Evolutionary conservation across 2,329 filamentous ascomycete species (phyloP), one percentile per base, ranked within the genome.

Genomic region (Apiospora hydei): DNA sequence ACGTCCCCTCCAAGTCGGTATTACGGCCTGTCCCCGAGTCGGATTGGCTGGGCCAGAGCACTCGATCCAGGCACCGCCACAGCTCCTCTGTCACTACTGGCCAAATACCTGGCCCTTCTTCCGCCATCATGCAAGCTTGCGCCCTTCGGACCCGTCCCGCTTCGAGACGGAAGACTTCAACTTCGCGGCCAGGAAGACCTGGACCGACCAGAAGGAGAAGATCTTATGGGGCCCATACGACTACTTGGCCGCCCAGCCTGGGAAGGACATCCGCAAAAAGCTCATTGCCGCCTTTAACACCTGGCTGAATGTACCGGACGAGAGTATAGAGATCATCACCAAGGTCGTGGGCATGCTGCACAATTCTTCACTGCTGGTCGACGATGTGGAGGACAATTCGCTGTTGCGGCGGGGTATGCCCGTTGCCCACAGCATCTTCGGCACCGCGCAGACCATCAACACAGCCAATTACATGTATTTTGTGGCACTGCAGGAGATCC

Each of bases 381-480:
- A 97, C 82, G 95, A 97, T 81, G 94, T 97, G 8, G 93, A 97
- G 84, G 94, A 97, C 83, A 91, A 88, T 57, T 95, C 93, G 2
- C 83, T 90, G 74, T 87, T 97, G 41, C 91, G 94, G 53, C 89
- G 94, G 53, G 94, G 94, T 57, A 87, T 94, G 51, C 94, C 94
- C 16, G 94, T 96, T 26, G 93, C 94, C 3, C 93, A 97, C 83
- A 90, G 86, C 80, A 94, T 97, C 77, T 97, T 95, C 79, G 94
- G 94, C 74, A 91, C 92, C 4, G 91, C 94, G 7, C 94, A 97
- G 82, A 96, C 94, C 61, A 96, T 97, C 83, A 97, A 97, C 83
- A 93, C 91, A 69, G 94, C 94, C 75, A 97, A 97, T 83, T 97
- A 97, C 83, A 89, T 96, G 72, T 97, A 96, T 85, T 96, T 97